Base-by-base conservation (phyloP, 306 rosid genomes). In the Albizia julibrissin region DNA sequence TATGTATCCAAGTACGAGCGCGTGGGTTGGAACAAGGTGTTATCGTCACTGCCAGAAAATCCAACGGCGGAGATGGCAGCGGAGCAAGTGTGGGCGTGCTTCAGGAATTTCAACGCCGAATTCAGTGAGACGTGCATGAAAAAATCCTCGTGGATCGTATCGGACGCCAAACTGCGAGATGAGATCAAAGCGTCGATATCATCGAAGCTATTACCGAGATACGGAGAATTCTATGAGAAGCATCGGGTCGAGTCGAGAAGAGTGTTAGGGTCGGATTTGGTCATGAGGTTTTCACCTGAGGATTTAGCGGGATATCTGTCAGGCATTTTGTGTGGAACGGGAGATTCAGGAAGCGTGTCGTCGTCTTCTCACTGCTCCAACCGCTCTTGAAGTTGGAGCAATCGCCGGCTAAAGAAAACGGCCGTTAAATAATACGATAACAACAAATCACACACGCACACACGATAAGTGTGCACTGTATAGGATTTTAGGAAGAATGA, bases 1-100 rank as follows among this genome's bases (percentile, higher is more conserved):
- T 92, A 93, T 72, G 91, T 89, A 0, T 77, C 87, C 5, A 95
- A 92, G 77, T 95, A 89, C 87, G 91, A 89, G 79, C 87, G 96
- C 7, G 81, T 89, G 83, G 99, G 91, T 2, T 95, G 99, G 98
- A 84, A 85, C 80, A 92, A 79, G 37, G 98, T 93, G 3, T 40
- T 87, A 1, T 3, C 76, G 0, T 76, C 93, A 0, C 31, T 92
- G 10, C 97, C 94, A 29, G 93, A 87, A 10, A 84, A 86, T 80
- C 93, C 94, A 0, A 82, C 84, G 77, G 90, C 86, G 18, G 87
- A 82, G n/a, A 89, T 89, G 52, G 59, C 89, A 0, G 70, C 88
- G 42, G 98, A 88, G 72, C 29, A 84, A n/a, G 91, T 92, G 0
- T 83, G 49, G 40, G 70, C 10, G 2, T 79, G 27, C 6, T 89